Evolutionary conservation across 495 filamentous ascomycete species (phyloP).

Genomic region (Penicillium arizonense): DNA sequence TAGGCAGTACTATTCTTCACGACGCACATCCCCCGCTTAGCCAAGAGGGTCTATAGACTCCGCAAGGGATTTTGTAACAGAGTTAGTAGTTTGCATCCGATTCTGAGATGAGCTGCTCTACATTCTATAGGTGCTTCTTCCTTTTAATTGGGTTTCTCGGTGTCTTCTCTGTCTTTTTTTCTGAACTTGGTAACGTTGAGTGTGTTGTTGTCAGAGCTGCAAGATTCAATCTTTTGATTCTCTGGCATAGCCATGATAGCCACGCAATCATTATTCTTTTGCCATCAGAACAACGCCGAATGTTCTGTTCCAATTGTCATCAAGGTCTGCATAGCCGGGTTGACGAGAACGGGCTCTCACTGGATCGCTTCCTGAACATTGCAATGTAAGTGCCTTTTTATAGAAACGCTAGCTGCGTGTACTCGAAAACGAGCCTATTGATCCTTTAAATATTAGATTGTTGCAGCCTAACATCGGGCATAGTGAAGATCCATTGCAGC

Average conservation of each 20-base stretch:
- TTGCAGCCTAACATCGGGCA: slow-evolving; percentile 10
- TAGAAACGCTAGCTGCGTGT: neutral
- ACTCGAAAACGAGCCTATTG: neutral
- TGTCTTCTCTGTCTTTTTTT: no score
- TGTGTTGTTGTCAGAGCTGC: neutral
- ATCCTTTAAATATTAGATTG: neutral
- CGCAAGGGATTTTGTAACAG: no score
- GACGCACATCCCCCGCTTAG: no score
- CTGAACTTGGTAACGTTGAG: no score
- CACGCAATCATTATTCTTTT: neutral
- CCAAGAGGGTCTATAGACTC: no score
- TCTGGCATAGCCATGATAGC: neutral
- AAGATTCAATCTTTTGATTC: neutral
- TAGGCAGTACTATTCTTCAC: neutral
- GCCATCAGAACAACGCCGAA: neutral
- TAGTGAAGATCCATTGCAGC: slow-evolving; percentile 2
- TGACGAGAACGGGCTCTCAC: neutral
- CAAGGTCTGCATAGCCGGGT: slow-evolving; percentile 1
- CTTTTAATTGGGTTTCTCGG: no score
- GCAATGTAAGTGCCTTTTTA: neutral
- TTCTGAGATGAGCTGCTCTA: no score
- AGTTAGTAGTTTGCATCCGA: no score
- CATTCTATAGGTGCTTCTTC: no score
- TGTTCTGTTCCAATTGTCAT: neutral
- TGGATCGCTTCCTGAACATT: neutral